phyloP scores from a whole-genome alignment of 352 stramenopile species.

The Phytophthora sp. region DNA sequence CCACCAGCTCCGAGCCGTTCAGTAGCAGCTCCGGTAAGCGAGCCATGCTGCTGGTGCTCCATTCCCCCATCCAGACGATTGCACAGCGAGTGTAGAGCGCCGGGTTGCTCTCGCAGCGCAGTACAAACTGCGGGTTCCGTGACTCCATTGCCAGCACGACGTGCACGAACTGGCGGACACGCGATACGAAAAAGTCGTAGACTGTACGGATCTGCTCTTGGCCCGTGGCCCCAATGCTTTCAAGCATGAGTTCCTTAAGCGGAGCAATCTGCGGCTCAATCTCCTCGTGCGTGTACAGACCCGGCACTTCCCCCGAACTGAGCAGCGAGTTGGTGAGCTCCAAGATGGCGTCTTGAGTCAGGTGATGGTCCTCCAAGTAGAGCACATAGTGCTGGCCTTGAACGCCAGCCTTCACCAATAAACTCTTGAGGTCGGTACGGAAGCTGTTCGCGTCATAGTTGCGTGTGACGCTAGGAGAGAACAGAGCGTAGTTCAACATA shows the following conservation, averaged over 20 bases:
- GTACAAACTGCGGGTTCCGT: constrained; percentile 72
- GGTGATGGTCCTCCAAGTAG: constrained; percentile 94
- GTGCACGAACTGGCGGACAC: constrained; percentile 91
- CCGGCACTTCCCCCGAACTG: constrained; percentile 92
- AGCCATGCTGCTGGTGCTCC: constrained; percentile 76
- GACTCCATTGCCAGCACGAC: constrained; percentile 84
- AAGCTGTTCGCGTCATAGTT: constrained; percentile 82
- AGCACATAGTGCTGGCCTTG: constrained; percentile 88
- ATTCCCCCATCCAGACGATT: constrained; percentile 95
- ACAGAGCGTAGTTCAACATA: constrained; percentile 90
- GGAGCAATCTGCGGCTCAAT: constrained; percentile 91
- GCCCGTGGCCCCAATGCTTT: constrained; percentile 61
- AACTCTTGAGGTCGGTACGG: constrained; percentile 87
- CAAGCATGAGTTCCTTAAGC: constrained; percentile 91
- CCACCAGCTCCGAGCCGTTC: constrained; percentile 58
- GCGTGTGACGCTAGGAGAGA: constrained; percentile 80
- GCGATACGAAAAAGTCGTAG: constrained; percentile 94
- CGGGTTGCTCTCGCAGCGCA: constrained; percentile 94
- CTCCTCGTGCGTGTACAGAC: constrained; percentile 94
- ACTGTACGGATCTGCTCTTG: constrained; percentile 80
- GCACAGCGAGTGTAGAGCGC: constrained; percentile 92
- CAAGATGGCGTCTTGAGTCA: constrained; percentile 89
- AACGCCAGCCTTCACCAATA: constrained; percentile 85
- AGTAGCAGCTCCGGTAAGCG: constrained; percentile 79
- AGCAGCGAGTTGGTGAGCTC: constrained; percentile 94